Conservation (phyloP, 495 filamentous ascomycete species). For the Podospora didyma region DNA sequence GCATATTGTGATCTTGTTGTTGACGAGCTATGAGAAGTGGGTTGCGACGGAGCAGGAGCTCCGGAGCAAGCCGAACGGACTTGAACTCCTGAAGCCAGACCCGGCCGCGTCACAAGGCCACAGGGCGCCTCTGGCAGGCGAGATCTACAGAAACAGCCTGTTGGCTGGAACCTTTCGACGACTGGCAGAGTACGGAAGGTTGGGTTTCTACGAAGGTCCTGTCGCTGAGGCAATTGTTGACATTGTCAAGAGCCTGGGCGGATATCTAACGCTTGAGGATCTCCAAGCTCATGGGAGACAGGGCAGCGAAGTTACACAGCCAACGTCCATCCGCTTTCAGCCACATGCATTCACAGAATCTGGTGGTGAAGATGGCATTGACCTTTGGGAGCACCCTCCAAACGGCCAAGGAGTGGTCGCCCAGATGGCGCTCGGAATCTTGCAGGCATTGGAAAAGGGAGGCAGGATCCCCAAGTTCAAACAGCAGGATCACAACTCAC, state of each 20-base stretch:
- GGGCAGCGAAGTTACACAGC: conserved; percentile 58
- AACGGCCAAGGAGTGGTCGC: conserved; percentile 87
- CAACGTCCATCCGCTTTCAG: conserved; percentile 48
- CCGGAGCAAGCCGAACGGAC: conserved; percentile 62
- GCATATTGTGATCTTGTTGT: background rate
- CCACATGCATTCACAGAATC: background rate
- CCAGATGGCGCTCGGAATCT: conserved; percentile 75
- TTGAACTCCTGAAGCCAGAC: conserved; percentile 63
- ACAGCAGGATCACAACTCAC: conserved; percentile 16
- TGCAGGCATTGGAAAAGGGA: conserved; percentile 65
- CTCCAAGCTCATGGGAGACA: conserved; percentile 51
- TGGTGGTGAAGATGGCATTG: background rate
- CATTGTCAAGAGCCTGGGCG: conserved; percentile 63
- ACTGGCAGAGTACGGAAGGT: conserved; percentile 65
- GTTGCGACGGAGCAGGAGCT: conserved; percentile 50
- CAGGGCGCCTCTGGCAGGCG: conserved; percentile 62
- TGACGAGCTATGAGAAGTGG: conserved; percentile 52
- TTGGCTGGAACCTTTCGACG: conserved; percentile 67
- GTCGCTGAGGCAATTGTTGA: conserved; percentile 69
- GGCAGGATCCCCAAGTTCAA: conserved; percentile 50
- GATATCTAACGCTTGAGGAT: conserved; percentile 67
- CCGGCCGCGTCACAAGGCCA: conserved; percentile 51
- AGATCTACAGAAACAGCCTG: conserved; percentile 69
- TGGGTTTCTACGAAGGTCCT: conserved; percentile 74
- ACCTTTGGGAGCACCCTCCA: conserved; percentile 79